Conservation (phyloP, 2,329 filamentous ascomycete species). For the Talaromyces sp. region DNA sequence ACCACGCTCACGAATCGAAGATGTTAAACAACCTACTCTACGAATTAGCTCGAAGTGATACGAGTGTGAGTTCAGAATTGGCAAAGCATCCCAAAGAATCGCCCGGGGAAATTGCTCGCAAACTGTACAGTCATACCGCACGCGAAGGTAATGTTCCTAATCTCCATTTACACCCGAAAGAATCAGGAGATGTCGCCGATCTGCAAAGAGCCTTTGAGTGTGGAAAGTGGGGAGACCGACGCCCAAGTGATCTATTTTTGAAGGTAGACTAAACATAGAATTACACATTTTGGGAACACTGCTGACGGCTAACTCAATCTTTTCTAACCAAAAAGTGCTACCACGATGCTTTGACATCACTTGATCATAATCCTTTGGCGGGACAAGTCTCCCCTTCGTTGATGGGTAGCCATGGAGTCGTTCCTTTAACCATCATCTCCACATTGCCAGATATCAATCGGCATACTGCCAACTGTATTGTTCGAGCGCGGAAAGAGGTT, state of each 20-base stretch:
- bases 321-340: constrained; percentile 45
- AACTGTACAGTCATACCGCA: constrained; percentile 43
- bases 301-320: background rate
- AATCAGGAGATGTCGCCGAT: constrained; percentile 31
- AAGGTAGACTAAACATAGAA: constrained; percentile 33
- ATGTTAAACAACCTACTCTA: constrained; percentile 27
- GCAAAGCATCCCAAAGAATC: constrained; percentile 48
- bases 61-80: constrained; percentile 55
- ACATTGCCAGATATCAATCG: constrained; percentile 64
- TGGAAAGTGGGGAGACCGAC: constrained; percentile 60
- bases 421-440: constrained; percentile 65
- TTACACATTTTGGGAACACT: background rate
- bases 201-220: constrained; percentile 53
- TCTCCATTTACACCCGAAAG: constrained; percentile 17
- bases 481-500: constrained; percentile 64
- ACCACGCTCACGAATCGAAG: background rate
- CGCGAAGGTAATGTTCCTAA: constrained; percentile 20
- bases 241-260: constrained; percentile 64
- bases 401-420: constrained; percentile 55
- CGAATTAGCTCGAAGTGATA: constrained; percentile 46
- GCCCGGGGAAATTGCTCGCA: constrained; percentile 50
- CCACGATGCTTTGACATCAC: constrained; percentile 52
- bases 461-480: constrained; percentile 72
- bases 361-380: constrained; percentile 36
- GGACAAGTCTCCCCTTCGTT: constrained; percentile 53